Evolutionary conservation across 768 basidiomycete species (phyloP).

Genomic region (Boletus huronensis): DNA sequence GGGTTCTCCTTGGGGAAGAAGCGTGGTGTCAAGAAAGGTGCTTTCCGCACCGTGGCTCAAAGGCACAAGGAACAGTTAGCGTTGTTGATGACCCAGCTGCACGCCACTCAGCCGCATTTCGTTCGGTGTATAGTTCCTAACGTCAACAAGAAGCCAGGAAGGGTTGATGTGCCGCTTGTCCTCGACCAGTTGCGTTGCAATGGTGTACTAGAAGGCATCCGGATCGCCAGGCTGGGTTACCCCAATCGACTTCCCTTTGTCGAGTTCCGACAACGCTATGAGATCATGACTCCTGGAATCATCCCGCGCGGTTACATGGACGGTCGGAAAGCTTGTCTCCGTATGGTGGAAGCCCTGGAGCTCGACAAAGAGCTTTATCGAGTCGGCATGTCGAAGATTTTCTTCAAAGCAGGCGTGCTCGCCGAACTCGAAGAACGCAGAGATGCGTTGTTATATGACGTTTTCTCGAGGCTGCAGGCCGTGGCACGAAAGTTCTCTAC

Average conservation of each 20-base stretch:
- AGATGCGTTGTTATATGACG: constrained; percentile 81
- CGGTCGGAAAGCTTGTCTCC: constrained; percentile 87
- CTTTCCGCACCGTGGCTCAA: constrained; percentile 93
- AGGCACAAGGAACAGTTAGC: constrained; percentile 94
- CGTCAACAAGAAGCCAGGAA: constrained; percentile 81
- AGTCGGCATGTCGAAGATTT: constrained; percentile 95
- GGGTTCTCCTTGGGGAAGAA: constrained; percentile 53
- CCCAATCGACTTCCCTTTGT: constrained; percentile 96
- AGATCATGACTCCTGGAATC: constrained; percentile 89
- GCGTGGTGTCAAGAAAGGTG: constrained; percentile 86
- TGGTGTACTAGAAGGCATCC: constrained; percentile 97
- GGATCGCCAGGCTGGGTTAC: constrained; percentile 95
- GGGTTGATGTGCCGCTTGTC: constrained; percentile 90
- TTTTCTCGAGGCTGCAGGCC: constrained; percentile 88
- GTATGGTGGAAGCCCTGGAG: constrained; percentile 87
- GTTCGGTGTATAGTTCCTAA: constrained; percentile 98
- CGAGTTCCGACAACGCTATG: constrained; percentile 96
- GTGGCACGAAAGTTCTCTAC: constrained; percentile 82
- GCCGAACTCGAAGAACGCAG: constrained; percentile 94
- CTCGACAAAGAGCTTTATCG: constrained; percentile 82
- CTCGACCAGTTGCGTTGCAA: constrained; percentile 97
- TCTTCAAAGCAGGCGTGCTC: constrained; percentile 97
- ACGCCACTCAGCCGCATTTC: constrained; percentile 96
- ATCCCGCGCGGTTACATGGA: constrained; percentile 97
- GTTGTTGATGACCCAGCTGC: constrained; percentile 86